Evolutionary conservation across 768 basidiomycete genomes (phyloP).

Genomic region (Daedalea quercina): DNA sequence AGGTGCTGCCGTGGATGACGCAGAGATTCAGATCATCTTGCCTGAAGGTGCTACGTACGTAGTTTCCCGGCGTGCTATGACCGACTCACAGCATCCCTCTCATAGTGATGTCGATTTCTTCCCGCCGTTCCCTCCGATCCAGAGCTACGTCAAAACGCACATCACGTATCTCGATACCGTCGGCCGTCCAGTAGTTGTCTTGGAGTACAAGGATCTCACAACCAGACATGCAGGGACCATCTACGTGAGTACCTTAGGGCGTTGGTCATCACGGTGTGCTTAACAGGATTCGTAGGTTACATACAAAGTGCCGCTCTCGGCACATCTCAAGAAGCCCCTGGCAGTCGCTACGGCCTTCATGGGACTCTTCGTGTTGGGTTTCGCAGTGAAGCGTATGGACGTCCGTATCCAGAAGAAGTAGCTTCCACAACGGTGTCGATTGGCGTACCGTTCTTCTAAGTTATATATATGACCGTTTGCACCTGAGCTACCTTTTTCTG

Average conservation of each 20-base stretch:
- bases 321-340: conserved; percentile 84
- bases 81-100: conserved; percentile 9
- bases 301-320: conserved; percentile 73
- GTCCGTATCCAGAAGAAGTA: conserved; percentile 38
- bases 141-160: conserved; percentile 57
- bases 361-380: conserved; percentile 49
- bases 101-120: conserved; percentile 69
- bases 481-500: too few relatives aligned
- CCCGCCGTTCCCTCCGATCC: conserved; percentile 71
- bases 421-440: conserved; percentile 6
- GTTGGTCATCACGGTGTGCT: not conserved
- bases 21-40: conserved; percentile 71
- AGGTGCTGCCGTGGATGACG: conserved; percentile 76
- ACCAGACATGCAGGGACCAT: conserved; percentile 75
- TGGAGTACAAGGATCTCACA: conserved; percentile 70
- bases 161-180: conserved; percentile 87
- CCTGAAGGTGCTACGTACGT: conserved; percentile 95
- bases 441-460: not conserved
- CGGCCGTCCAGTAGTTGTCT: conserved; percentile 74
- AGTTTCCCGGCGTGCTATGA: not conserved
- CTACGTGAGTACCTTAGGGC: conserved; percentile 51
- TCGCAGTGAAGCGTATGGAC: conserved; percentile 44
- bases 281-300: conserved; percentile 54
- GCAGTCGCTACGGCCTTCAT: conserved; percentile 70
- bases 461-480: too few relatives aligned